Conservation (phyloP, 2,329 filamentous ascomycete species). For the Epichloe brachyelytri region DNA sequence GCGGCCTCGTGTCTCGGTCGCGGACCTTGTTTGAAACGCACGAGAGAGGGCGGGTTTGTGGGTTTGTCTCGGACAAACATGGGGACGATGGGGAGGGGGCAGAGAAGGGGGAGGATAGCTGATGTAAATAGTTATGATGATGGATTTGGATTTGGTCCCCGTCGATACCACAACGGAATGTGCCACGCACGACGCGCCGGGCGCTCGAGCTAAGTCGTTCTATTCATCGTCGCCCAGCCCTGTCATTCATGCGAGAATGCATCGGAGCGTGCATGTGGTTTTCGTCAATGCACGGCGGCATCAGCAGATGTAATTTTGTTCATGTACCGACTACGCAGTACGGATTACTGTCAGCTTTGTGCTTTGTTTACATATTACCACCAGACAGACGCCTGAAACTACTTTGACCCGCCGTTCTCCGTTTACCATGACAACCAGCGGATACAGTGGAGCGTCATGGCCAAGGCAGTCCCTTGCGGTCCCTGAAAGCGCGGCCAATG, state of each 20-base stretch:
- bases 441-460: background rate
- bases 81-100: background rate
- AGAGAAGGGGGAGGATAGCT: background rate
- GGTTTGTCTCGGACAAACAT: background rate
- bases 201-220: background rate
- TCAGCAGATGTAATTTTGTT: no score
- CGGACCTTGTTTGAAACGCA: conserved; percentile 2
- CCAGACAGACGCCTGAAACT: background rate
- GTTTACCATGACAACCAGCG: conserved; percentile 13
- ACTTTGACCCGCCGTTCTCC: background rate
- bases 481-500: background rate
- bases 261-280: background rate
- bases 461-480: background rate
- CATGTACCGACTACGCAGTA: no score
- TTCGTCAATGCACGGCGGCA: background rate
- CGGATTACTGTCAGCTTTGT: no score
- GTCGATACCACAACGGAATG: background rate
- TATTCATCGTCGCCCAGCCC: background rate
- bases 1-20: background rate
- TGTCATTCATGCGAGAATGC: background rate
- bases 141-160: background rate
- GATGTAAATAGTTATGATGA: background rate
- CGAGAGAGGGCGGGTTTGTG: background rate
- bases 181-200: background rate
- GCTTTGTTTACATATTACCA: no score